Conservation (phyloP, 345 rosid species). For the Brassica rapa region DNA sequence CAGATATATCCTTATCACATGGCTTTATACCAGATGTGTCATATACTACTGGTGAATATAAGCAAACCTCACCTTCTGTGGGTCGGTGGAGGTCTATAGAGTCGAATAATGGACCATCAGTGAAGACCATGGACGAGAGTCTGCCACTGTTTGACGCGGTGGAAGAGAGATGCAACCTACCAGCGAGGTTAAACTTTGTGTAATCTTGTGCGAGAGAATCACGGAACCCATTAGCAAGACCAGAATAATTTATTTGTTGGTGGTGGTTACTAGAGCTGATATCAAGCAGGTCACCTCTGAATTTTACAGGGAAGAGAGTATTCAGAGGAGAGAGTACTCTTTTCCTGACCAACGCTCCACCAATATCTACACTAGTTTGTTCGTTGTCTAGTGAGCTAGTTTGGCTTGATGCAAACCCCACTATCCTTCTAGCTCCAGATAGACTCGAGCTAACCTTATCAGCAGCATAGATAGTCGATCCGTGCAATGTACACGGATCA, state of each 20-base stretch:
- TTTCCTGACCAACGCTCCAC: conserved; percentile 65
- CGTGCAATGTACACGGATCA: conserved; percentile 44
- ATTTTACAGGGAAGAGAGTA: conserved; percentile 55
- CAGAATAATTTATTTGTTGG: conserved; percentile 45
- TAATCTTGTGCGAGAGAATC: conserved; percentile 50
- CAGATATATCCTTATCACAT: conserved; percentile 49
- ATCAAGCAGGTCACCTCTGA: conserved; percentile 60
- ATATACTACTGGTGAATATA: conserved; percentile 40
- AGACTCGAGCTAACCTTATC: conserved; percentile 44
- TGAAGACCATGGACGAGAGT: conserved; percentile 50
- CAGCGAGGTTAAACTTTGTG: conserved; percentile 61
- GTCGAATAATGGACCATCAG: conserved; percentile 79
- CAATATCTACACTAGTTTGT: conserved; percentile 47
- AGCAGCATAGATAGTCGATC: conserved; percentile 45
- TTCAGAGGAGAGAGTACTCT: conserved; percentile 69
- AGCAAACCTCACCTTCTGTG: conserved; percentile 36
- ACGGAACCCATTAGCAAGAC: conserved; percentile 35
- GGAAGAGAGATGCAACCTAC: conserved; percentile 37
- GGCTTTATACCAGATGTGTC: conserved; percentile 44
- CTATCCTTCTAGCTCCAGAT: conserved; percentile 67
- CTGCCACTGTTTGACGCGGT: conserved; percentile 38
- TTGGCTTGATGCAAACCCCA: conserved; percentile 68
- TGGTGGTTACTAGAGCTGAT: conserved; percentile 53
- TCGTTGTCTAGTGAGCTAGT: conserved; percentile 36
- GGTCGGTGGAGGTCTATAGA: conserved; percentile 37